Evolutionary conservation across 2,329 filamentous ascomycete species (phyloP).

Genomic region (Parastagonospora avenae): DNA sequence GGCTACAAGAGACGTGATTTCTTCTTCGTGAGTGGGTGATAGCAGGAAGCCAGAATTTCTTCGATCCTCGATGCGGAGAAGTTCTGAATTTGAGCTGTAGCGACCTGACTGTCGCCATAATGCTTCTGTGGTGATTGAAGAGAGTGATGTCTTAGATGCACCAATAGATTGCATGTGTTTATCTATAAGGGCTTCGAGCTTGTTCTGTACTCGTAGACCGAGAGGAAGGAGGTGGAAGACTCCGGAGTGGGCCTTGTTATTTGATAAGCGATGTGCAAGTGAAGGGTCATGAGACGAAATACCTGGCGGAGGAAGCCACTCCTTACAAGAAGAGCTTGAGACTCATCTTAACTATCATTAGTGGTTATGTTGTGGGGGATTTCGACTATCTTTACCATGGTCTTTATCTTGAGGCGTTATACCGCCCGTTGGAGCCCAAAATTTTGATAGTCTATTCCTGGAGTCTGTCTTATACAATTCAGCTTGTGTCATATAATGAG

Average conservation of each 20-base stretch:
- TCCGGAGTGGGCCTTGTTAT: conserved; percentile 74
- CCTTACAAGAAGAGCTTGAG: conserved; percentile 51
- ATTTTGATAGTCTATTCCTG: conserved; percentile 68
- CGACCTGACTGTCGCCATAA: conserved; percentile 87
- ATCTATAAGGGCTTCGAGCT: conserved; percentile 83
- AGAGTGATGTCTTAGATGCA: conserved; percentile 81
- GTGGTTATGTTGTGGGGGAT: not conserved
- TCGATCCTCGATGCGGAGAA: conserved; percentile 81
- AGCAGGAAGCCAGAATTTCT: conserved; percentile 76
- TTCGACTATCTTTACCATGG: conserved; percentile 35
- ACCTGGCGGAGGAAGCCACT: conserved; percentile 54
- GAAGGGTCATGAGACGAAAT: conserved; percentile 1
- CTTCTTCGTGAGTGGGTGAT: conserved; percentile 94
- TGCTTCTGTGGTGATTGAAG: conserved; percentile 81
- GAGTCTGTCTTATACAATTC: conserved; percentile 56
- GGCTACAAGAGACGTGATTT: conserved; percentile 83
- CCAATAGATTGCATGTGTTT: conserved; percentile 84
- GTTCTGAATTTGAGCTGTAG: conserved; percentile 76
- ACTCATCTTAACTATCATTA: conserved; percentile 37
- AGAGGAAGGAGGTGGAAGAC: conserved; percentile 92
- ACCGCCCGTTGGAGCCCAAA: conserved; percentile 80
- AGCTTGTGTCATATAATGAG: too few relatives aligned
- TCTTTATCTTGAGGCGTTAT: conserved; percentile 61
- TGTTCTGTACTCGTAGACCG: conserved; percentile 84
- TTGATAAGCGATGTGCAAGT: conserved; percentile 22